Percentiles rank a stretch among this genome's conserved stretches.
phyloP scores from a whole-genome alignment of 1,284 basidiomycete genomes.

The Sporisorium exsertum region DNA sequence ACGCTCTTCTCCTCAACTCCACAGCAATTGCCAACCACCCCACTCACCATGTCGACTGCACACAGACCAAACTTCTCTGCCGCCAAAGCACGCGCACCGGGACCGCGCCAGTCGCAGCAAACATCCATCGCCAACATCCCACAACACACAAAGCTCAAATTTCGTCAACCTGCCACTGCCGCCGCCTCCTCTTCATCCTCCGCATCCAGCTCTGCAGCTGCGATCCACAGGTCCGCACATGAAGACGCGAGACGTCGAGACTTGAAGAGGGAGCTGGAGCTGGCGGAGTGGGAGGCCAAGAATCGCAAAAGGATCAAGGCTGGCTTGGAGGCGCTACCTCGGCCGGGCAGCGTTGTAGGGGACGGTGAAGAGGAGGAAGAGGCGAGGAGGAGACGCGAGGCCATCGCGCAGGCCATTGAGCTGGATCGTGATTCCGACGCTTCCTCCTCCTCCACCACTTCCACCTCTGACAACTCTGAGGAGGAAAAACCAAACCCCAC shows the following conservation, averaged over 20 bases:
- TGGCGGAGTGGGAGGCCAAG: slow-evolving; percentile 50
- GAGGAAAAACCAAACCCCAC: slow-evolving; percentile 14
- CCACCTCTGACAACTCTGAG: slow-evolving; percentile 26
- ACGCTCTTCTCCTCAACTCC: too few species aligned
- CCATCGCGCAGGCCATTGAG: slow-evolving; percentile 15
- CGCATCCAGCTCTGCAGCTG: slow-evolving; percentile 3
- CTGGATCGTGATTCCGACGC: slow-evolving; percentile 25
- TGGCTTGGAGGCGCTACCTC: slow-evolving; percentile 27
- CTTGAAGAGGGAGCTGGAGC: slow-evolving; percentile 59
- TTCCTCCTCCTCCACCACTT: not conserved
- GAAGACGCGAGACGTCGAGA: slow-evolving; percentile 27
- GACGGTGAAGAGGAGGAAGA: slow-evolving; percentile 23
- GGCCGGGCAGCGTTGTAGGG: not conserved
- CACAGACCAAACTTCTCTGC: slow-evolving; percentile 67
- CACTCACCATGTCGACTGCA: slow-evolving; percentile 57
- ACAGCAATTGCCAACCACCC: not conserved
- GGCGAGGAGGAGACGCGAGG: slow-evolving; percentile 21
- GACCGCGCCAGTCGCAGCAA: slow-evolving; percentile 46
- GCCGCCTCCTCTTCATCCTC: not conserved
- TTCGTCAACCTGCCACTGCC: slow-evolving; percentile 49
- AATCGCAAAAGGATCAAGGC: slow-evolving; percentile 36
- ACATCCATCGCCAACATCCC: slow-evolving; percentile 39
- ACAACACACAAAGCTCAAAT: slow-evolving; percentile 65
- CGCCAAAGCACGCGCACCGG: slow-evolving; percentile 54
- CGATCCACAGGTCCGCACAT: not conserved